These are phyloP conservation scores for Mycena belliarum DNA, from an alignment of 768 basidiomycete species.

Conservation along the genomic window DNA sequence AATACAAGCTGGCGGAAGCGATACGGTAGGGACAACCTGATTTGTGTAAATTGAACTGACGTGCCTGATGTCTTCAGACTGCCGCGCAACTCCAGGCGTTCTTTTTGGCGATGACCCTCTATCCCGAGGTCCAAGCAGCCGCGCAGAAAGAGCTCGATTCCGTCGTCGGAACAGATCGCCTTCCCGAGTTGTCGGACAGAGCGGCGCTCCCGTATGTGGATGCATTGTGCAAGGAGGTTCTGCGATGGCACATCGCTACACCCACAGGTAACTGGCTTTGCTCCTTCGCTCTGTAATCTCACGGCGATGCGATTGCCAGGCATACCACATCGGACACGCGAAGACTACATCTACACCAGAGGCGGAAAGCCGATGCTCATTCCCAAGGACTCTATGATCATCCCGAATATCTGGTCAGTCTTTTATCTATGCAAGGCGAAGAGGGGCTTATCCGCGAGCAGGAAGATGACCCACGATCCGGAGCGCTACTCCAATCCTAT, in stretches of 20 bases:
- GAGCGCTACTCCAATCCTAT: constrained; percentile 21
- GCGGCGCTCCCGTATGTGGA: constrained; percentile 27
- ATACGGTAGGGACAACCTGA: constrained; percentile 24
- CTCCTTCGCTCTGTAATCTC: too few species aligned
- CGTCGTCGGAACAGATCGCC: constrained; percentile 25
- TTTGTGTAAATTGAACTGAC: neutral
- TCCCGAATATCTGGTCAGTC: constrained; percentile 27
- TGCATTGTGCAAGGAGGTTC: constrained; percentile 27
- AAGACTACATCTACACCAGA: constrained; percentile 27
- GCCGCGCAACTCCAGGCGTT: constrained; percentile 28
- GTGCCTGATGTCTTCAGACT: constrained; percentile 9
- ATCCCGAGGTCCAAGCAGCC: constrained; percentile 25
- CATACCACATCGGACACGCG: constrained; percentile 30
- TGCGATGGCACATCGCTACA: constrained; percentile 23
- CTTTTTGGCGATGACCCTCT: constrained; percentile 31
- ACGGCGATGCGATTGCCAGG: too few species aligned
- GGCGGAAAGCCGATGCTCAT: constrained; percentile 20
- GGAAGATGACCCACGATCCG: constrained; percentile 28
- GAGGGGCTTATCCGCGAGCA: neutral
- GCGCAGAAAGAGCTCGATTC: constrained; percentile 32
- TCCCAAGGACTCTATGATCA: constrained; percentile 27
- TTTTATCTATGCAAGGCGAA: neutral
- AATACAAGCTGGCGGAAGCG: constrained; percentile 37
- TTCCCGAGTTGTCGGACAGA: constrained; percentile 28
- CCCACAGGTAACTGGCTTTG: too few species aligned